Conservation (phyloP, 164 flowering plant species). For the Kingdonia uniflora region DNA sequence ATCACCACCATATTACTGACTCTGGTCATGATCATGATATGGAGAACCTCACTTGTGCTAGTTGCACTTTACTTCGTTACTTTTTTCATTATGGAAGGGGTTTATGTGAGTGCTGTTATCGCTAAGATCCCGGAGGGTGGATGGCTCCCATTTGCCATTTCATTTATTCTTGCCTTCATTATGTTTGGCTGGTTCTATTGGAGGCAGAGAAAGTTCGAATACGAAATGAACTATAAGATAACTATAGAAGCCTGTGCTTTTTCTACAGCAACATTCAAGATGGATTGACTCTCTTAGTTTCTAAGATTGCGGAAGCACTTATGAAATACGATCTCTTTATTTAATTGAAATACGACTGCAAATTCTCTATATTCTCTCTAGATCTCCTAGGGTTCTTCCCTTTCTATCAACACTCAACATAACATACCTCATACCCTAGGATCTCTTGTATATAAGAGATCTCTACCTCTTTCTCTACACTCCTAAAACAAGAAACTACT, state of each 20-base stretch:
- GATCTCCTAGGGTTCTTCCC: no score
- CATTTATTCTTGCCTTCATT: conserved; percentile 55
- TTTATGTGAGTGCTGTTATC: conserved; percentile 60
- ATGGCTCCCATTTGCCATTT: conserved; percentile 86
- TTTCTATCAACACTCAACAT: no score
- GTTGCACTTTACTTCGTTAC: conserved; percentile 44
- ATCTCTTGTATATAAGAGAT: no score
- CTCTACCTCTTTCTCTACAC: no score
- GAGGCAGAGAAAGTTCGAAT: conserved; percentile 59
- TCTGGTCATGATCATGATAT: conserved; percentile 67
- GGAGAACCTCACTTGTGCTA: conserved; percentile 48
- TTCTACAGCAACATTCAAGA: conserved; percentile 67
- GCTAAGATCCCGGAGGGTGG: conserved; percentile 76
- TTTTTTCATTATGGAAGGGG: conserved; percentile 61
- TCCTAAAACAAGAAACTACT: no score
- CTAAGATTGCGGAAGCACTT: no score
- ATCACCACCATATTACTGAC: conserved; percentile 66
- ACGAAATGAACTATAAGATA: conserved; percentile 54
- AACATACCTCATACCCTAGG: no score
- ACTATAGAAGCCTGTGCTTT: conserved; percentile 47
- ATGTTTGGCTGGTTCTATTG: conserved; percentile 91
- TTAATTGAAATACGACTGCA: no score
- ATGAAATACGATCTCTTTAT: no score
- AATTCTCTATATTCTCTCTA: no score
- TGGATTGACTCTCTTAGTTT: no score